Evolutionary conservation across 176 grass and related monocot species (phyloP), one percentile per base, ranked within the genome.

Genomic region (Microstegium vimineum): DNA sequence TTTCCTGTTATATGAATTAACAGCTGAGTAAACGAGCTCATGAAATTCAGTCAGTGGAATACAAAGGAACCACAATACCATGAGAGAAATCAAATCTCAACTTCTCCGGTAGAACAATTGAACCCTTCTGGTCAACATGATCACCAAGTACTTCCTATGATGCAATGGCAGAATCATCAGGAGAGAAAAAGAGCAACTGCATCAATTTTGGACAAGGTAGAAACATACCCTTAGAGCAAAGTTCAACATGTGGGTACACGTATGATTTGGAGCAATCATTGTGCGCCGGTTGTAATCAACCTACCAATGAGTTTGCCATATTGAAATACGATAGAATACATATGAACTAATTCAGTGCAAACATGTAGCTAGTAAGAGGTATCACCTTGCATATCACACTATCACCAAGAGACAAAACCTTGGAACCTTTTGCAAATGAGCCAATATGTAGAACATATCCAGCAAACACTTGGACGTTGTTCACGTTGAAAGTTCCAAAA

Each of bases 51-150:
- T 31, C 1, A 66, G 77, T 18, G 28, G 4, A 75, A 73, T 80
- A 87, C 32, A 51, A 26, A 42, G 25, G 37, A 81, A 73, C 59
- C 25, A 76, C 52, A 17, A 74, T 94, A 99, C 96, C 96, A 87
- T 99, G 96, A 54, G 96, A 99, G 77, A 99, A 99, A 91, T 99
- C 96, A 88, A 91, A 99, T 85, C 93, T 86, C 74, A 99, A 82
- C 68, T 99, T 99, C 69, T 99, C 93, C 25, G 96, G 96, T 74
- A 95, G 93, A 84, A 99, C 96, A 77, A 95, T 99, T 64, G 96
- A 99, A 85, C 96, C 96, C 86, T 99, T 99, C 81, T 99, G 93
- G 83, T 95, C 93, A 87, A 99, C 76, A 88, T 99, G 96, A 86
- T 92, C 93, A 66, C 96, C 96, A 87, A 99, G 96, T 78, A 99